Conservation (phyloP, 2,329 filamentous ascomycete species). For the Epicoccum nigrum region DNA sequence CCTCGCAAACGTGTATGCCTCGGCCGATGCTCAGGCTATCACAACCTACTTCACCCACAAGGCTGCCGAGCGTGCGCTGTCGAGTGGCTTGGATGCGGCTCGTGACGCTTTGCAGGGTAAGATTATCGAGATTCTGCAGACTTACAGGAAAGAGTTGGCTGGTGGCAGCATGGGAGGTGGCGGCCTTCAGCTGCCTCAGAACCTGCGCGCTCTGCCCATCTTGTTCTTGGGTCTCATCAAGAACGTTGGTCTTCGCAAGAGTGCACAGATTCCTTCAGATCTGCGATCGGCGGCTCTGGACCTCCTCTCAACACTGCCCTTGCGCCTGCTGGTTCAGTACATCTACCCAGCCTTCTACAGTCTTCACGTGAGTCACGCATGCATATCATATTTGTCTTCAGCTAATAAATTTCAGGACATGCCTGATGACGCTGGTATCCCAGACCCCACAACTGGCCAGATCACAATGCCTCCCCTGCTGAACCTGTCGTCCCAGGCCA, state of each 20-base stretch:
- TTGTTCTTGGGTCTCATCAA: slow-evolving; percentile 95
- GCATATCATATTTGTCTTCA: too few species aligned
- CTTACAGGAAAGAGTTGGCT: slow-evolving; percentile 95
- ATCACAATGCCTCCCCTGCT: slow-evolving; percentile 83
- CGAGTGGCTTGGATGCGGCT: slow-evolving; percentile 86
- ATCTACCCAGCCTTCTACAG: slow-evolving; percentile 62
- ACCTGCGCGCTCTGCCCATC: slow-evolving; percentile 84
- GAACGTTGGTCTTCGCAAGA: slow-evolving; percentile 67
- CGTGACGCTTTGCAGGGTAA: slow-evolving; percentile 91
- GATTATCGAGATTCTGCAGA: slow-evolving; percentile 88
- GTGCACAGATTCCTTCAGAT: slow-evolving; percentile 58
- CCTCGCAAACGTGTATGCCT: slow-evolving; percentile 89
- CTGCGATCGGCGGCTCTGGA: slow-evolving; percentile 91
- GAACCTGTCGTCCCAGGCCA: slow-evolving; percentile 86
- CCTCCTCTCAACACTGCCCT: slow-evolving; percentile 88
- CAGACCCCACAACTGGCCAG: slow-evolving; percentile 83
- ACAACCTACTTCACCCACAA: slow-evolving; percentile 97
- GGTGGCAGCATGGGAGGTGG: slow-evolving; percentile 93
- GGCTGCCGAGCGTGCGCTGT: slow-evolving; percentile 87
- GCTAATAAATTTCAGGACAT: slow-evolving; percentile 85
- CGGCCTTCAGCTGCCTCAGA: slow-evolving; percentile 91
- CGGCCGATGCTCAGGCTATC: slow-evolving; percentile 91
- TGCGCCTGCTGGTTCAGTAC: slow-evolving; percentile 90
- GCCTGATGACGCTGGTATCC: slow-evolving; percentile 89
- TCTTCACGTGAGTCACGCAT: slow-evolving; percentile 31